Base-by-base conservation (phyloP, 1,139 yeast genomes). In the Sugiyamaella pinicola region DNA sequence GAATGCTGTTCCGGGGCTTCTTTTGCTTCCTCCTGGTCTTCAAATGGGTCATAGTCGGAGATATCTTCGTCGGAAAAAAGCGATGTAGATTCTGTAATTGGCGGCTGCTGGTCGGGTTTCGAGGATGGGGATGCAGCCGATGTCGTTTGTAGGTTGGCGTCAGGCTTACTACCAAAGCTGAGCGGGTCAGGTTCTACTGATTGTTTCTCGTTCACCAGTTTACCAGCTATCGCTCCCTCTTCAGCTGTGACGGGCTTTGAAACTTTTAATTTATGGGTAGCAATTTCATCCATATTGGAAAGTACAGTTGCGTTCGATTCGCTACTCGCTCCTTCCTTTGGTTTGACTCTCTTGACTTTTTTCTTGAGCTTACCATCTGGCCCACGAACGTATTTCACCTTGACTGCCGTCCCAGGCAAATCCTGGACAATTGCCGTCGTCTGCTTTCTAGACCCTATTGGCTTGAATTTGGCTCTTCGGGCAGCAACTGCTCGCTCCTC, bases 51-150 rank as follows among this genome's bases (percentile, higher is more conserved):
- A 21, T 45, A 45, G 10, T 45, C 49, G 6, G 49, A 45, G 22
- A 22, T 22, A 24, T 45, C 49, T 24, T 45, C 49, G 21, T 45
- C 49, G n/a, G 49, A 45, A 28, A 45, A 45, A 15, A 45, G 47
- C 2, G 46, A 42, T 12, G 8, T 19, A 4, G 47, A 15, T 5
- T 29, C 38, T 8, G 19, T 18, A 9, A 5, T 5, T 37, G 21
- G 6, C 7, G n/a, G 12, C 8, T 18, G 24, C n/a, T 37, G 41
- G 21, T 37, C 9, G 9, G 4, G n/a, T 15, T 13, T 15, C 9
- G 38, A 4, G 40, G 9, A 37, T 37, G 6, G 6, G 40, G 29
- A n/a, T n/a, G 39, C 13, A 31, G 12, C 8, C 34, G 12, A 8
- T 9, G 12, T 31, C 12, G 15, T 31, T 12, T 31, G 12, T 31